phyloP scores from a whole-genome alignment of 106 monocot genomes.

The Iris macrosiphon region DNA sequence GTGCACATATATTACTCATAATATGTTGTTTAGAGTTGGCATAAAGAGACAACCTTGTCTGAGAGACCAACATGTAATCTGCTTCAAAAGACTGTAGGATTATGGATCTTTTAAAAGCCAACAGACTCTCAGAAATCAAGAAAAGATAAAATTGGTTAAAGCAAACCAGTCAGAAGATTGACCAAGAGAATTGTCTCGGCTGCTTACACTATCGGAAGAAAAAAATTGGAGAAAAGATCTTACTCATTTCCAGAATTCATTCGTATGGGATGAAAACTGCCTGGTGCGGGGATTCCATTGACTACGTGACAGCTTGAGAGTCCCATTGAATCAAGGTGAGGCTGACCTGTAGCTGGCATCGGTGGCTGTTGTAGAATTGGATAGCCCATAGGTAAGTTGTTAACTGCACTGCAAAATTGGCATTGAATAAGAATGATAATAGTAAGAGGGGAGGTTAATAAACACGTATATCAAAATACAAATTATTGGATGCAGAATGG shows the following conservation, averaged over 20 bases:
- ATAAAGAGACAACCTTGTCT: no score
- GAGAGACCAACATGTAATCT: no score
- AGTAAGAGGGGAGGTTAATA: neutral
- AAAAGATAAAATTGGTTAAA: no score
- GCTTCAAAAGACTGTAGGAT: no score
- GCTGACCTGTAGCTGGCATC: constrained; percentile 59
- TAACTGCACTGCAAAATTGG: constrained; percentile 66
- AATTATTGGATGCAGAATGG: no score
- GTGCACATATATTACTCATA: no score
- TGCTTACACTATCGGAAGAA: neutral
- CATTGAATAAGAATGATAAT: constrained; percentile 45
- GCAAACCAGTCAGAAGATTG: no score
- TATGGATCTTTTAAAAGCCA: no score
- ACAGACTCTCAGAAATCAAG: no score
- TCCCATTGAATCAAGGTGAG: constrained; percentile 62
- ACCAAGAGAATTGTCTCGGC: no score
- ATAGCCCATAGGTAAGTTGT: constrained; percentile 77
- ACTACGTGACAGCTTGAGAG: constrained; percentile 76
- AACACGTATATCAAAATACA: no score
- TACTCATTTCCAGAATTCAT: constrained; percentile 75
- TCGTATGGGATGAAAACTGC: constrained; percentile 50
- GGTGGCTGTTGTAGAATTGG: constrained; percentile 76
- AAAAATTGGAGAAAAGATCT: constrained; percentile 8
- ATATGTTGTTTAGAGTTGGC: no score
- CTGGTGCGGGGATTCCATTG: constrained; percentile 77